These are phyloP conservation scores for Quillaja saponaria DNA, from an alignment of 306 rosid genomes.

Conservation along the genomic window DNA sequence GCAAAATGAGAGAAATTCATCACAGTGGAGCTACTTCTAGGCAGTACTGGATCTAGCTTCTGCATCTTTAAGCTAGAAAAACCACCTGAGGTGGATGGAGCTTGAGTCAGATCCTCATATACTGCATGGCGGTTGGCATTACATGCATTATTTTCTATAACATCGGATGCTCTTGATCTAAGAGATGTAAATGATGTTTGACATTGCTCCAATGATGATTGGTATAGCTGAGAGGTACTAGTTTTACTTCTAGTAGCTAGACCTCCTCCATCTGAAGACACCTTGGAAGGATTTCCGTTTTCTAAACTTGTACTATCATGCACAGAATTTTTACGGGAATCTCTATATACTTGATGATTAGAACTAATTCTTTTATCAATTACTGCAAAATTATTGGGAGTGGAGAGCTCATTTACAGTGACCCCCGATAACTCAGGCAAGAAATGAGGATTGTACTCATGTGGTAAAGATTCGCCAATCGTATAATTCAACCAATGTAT, in stretches of 20 bases:
- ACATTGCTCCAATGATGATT: slow-evolving; percentile 51
- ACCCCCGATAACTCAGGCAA: slow-evolving; percentile 68
- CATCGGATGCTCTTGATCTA: slow-evolving; percentile 50
- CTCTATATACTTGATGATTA: slow-evolving; percentile 51
- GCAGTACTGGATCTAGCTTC: slow-evolving; percentile 52
- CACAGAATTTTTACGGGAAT: slow-evolving; percentile 43
- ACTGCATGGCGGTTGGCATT: slow-evolving; percentile 38
- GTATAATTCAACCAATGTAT: slow-evolving; percentile 86
- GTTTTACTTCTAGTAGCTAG: slow-evolving; percentile 46
- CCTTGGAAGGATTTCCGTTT: slow-evolving; percentile 50
- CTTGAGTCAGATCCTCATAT: slow-evolving; percentile 40
- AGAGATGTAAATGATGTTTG: slow-evolving; percentile 51
- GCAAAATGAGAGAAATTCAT: slow-evolving; percentile 84
- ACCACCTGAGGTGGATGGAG: slow-evolving; percentile 51
- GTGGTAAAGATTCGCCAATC: slow-evolving; percentile 62
- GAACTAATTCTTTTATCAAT: slow-evolving; percentile 49
- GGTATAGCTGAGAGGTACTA: slow-evolving; percentile 41
- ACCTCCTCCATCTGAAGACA: slow-evolving; percentile 47
- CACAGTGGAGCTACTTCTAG: slow-evolving; percentile 43
- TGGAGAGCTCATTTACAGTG: slow-evolving; percentile 43
- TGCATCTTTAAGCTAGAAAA: slow-evolving; percentile 45
- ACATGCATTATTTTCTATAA: slow-evolving; percentile 42
- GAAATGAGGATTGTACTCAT: slow-evolving; percentile 67
- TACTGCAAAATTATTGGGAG: slow-evolving; percentile 42
- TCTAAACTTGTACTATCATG: slow-evolving; percentile 41